Percentiles rank a stretch among this genome's conserved stretches.
These are phyloP conservation scores for Colletotrichum musicola DNA, from an alignment of 2,329 filamentous ascomycete species.

Conservation along the genomic window DNA sequence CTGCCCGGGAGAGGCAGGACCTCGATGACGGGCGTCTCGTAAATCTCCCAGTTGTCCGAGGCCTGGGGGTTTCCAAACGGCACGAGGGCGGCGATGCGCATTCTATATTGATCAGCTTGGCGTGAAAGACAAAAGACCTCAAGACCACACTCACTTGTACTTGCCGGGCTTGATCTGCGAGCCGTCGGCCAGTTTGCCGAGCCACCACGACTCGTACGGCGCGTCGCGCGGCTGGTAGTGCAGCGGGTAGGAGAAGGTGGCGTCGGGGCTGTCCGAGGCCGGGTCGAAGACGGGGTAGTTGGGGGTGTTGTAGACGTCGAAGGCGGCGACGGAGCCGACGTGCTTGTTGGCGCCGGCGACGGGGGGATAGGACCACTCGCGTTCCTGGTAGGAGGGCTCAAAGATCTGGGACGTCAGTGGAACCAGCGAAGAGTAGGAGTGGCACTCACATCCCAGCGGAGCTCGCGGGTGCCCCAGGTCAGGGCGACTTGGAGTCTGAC, in stretches of 20 bases:
- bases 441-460: conserved; percentile 44
- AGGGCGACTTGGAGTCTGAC: conserved; percentile 42
- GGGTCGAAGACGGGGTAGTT: conserved; percentile 48
- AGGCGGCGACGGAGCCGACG: conserved; percentile 56
- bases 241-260: conserved; percentile 55
- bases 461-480: conserved; percentile 44
- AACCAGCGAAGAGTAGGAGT: neutral
- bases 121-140: too few relatives aligned
- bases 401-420: conserved; percentile 48
- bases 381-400: conserved; percentile 52
- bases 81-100: conserved; percentile 56
- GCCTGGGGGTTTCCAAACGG: conserved; percentile 56
- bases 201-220: conserved; percentile 54
- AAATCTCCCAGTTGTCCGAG: conserved; percentile 57
- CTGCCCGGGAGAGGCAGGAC: conserved; percentile 40
- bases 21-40: conserved; percentile 50
- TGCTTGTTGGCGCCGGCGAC: conserved; percentile 53
- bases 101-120: conserved; percentile 27
- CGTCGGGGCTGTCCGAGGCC: conserved; percentile 49
- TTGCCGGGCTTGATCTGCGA: conserved; percentile 55
- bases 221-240: conserved; percentile 50
- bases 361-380: conserved; percentile 57
- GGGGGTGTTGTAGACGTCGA: conserved; percentile 30
- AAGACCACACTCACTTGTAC: conserved; percentile 49
- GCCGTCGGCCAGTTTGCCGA: conserved; percentile 57